A percentile compares a stretch with the other conserved stretches of the same genome.
Conservation (phyloP, 352 stramenopile species). For the Pythium rhizo-oryzae region DNA sequence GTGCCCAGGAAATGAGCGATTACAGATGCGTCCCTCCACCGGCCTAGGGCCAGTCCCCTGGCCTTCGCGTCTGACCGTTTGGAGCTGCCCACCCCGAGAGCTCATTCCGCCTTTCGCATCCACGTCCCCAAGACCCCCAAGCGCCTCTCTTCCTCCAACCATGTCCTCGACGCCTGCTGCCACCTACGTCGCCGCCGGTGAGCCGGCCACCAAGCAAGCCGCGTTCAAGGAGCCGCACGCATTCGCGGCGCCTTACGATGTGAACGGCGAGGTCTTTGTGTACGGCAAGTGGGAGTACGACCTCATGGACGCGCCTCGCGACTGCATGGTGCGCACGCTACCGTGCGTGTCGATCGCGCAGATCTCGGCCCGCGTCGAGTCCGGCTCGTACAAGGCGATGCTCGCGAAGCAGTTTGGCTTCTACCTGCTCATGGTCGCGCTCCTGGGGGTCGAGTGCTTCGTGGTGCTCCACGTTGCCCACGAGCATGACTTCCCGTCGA, state of each 20-base stretch:
- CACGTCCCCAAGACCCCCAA: neutral
- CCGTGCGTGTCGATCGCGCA: conserved; percentile 10
- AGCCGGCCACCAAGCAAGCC: neutral
- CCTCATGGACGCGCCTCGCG: conserved; percentile 10
- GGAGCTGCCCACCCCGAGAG: neutral
- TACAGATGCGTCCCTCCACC: too few species aligned
- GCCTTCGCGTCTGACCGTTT: too few species aligned
- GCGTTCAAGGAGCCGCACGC: neutral
- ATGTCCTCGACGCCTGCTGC: conserved; percentile 9
- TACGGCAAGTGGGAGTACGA: conserved; percentile 19
- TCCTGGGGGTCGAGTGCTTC: neutral
- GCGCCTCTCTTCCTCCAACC: neutral
- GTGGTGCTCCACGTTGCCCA: neutral
- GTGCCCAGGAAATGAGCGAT: too few species aligned
- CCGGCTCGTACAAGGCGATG: conserved; percentile 10
- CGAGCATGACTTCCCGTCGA: neutral
- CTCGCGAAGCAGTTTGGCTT: neutral
- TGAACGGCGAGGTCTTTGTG: conserved; percentile 1
- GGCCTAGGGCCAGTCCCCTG: too few species aligned
- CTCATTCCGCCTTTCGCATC: neutral
- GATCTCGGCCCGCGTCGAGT: conserved; percentile 6
- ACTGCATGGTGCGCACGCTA: conserved; percentile 10
- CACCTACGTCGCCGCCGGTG: neutral
- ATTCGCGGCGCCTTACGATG: conserved; percentile 1
- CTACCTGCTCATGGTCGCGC: neutral